Base-by-base conservation (phyloP, 306 rosid genomes). In the Ochetophila trinervis region DNA sequence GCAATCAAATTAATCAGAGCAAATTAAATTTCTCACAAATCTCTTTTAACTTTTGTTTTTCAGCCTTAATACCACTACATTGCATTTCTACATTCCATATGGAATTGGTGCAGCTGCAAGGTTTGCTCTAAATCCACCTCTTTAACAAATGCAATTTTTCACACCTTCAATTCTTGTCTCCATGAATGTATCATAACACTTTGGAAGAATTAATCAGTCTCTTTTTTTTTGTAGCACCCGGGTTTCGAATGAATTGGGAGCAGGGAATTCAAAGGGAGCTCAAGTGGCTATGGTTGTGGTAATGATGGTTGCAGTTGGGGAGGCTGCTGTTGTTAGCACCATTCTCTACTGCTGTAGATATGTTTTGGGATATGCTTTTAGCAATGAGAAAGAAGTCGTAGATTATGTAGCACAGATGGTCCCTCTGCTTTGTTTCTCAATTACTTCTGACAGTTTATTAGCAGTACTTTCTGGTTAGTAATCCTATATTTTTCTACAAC, bases 51-150 rank as follows among this genome's bases (percentile, higher is more conserved):
- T 27, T 27, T 27, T 27, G 2, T 27, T 18, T 5, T 2, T 16
- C 85, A 87, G 90, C 76, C 79, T 87, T 30, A 78, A 76, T 19
- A 60, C 72, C 6, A 76, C 82, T 22, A 56, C 86, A 45, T 57
- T 87, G 80, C 94, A 82, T 77, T 84, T 63, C 70, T 73, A 60
- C 70, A 71, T 87, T 66, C 81, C 94, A 35, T 82, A 80, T 30
- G 90, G 82, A 5, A 36, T 84, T 67, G 84, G 88, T 57, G 94
- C 83, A 17, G 79, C 84, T 45, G 83, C 74, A 71, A 87, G 94
- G 94, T 87, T 27, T 1, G 32, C 32, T 27, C 32, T 27, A 27
- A 27, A 27, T 27, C 32, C 4, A 27, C 32, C 2, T 27, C 32
- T 27, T 27, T 1, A 27, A 27, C 32, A 27, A 27, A 27, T 27